Evolutionary conservation across 2,329 filamentous ascomycete species (phyloP).

Genomic region (Epichloe gansuensis): DNA sequence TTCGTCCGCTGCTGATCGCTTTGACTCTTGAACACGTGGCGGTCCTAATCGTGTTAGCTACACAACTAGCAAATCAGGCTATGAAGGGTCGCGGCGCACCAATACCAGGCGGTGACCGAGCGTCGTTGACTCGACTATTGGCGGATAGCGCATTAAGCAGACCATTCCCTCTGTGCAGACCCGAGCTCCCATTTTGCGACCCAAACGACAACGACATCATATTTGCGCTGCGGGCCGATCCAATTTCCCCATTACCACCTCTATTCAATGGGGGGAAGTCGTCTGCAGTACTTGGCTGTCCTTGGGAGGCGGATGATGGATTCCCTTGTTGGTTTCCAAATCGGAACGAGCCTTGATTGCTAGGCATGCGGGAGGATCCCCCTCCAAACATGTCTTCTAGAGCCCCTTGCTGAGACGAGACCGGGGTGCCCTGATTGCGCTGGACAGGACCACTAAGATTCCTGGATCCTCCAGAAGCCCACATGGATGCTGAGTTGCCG

Average conservation of each 20-base stretch:
- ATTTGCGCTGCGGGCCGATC: constrained; percentile 38
- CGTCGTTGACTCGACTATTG: constrained; percentile 37
- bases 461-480: constrained; percentile 38
- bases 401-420: constrained; percentile 36
- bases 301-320: constrained; percentile 30
- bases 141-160: constrained; percentile 52
- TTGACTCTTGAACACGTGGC: constrained; percentile 31
- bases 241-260: constrained; percentile 43
- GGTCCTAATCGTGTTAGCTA: constrained; percentile 16
- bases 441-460: constrained; percentile 36
- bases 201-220: constrained; percentile 41
- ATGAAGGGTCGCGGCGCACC: constrained; percentile 13
- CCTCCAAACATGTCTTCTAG: constrained; percentile 34
- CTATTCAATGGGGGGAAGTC: constrained; percentile 51
- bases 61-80: background rate
- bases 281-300: constrained; percentile 37
- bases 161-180: constrained; percentile 41
- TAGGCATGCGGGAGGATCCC: constrained; percentile 26
- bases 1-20: constrained; percentile 11
- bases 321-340: constrained; percentile 40
- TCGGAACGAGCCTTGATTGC: constrained; percentile 36
- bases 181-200: constrained; percentile 27
- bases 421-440: constrained; percentile 37
- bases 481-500: constrained; percentile 38
- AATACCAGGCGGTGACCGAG: constrained; percentile 34